phyloP scores from a whole-genome alignment of 2,329 filamentous ascomycete species.

The Sclerotinia spermophila region DNA sequence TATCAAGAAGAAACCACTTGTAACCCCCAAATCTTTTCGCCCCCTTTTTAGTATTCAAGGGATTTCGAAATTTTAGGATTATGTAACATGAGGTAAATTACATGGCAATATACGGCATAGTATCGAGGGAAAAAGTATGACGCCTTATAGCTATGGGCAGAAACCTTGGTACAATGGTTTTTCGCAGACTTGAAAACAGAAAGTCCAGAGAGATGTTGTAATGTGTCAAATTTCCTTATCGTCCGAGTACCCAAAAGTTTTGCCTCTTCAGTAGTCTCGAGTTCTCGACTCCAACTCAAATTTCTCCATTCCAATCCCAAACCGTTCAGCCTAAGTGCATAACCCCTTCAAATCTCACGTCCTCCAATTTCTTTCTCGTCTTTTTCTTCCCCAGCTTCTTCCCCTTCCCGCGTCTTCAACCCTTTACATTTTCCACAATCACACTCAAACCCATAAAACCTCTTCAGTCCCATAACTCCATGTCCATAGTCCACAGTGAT shows the following conservation, averaged over 20 bases:
- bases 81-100: background rate
- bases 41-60: background rate
- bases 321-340: background rate
- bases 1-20: background rate
- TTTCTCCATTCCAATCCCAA: background rate
- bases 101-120: background rate
- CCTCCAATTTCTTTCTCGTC: background rate
- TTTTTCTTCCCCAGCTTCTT: no score
- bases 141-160: no score
- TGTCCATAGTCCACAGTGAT: conserved; percentile 34
- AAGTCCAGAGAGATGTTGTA: background rate
- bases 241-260: background rate
- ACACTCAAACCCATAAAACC: conserved; percentile 34
- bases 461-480: conserved; percentile 22
- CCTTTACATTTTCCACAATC: conserved; percentile 24
- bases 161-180: background rate
- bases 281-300: background rate
- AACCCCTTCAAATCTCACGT: background rate
- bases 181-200: background rate
- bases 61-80: background rate
- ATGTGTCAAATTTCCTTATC: background rate
- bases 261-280: background rate
- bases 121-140: background rate
- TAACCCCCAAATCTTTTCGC: background rate
- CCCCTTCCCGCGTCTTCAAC: background rate